phyloP scores from a whole-genome alignment of 2,329 filamentous ascomycete species.

The Cercospora nicotianae region DNA sequence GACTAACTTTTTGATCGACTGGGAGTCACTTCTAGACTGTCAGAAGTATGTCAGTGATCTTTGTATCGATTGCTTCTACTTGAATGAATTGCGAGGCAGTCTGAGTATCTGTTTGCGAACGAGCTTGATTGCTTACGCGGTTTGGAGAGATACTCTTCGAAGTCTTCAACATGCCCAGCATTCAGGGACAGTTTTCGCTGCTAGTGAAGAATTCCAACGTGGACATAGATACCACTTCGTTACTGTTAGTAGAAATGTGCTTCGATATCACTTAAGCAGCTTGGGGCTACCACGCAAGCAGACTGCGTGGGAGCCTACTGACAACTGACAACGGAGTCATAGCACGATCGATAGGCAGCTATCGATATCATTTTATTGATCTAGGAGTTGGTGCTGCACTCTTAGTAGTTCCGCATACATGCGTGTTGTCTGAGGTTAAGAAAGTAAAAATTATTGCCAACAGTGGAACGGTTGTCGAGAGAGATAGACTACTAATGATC shows the following conservation, averaged over 20 bases:
- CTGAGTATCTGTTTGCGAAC: no score
- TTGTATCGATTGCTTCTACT: no score
- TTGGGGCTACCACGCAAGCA: background rate
- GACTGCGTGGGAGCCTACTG: background rate
- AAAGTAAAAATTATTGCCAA: background rate
- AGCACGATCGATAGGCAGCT: background rate
- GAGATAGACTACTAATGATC: no score
- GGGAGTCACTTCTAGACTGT: no score
- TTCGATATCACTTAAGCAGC: background rate
- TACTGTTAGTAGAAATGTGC: background rate
- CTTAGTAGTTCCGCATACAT: background rate
- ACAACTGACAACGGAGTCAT: background rate
- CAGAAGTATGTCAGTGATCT: no score
- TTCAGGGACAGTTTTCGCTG: background rate
- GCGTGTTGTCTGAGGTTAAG: background rate
- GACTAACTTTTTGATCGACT: no score
- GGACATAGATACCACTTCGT: background rate
- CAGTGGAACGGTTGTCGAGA: background rate
- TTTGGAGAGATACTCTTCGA: no score
- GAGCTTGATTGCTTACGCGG: no score
- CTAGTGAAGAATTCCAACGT: background rate
- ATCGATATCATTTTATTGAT: background rate
- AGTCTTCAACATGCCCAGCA: background rate
- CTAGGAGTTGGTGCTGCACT: background rate
- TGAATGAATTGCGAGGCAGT: no score